These are phyloP conservation scores for Tulasnella sp. DNA, from an alignment of 768 basidiomycete genomes.

Conservation along the genomic window DNA sequence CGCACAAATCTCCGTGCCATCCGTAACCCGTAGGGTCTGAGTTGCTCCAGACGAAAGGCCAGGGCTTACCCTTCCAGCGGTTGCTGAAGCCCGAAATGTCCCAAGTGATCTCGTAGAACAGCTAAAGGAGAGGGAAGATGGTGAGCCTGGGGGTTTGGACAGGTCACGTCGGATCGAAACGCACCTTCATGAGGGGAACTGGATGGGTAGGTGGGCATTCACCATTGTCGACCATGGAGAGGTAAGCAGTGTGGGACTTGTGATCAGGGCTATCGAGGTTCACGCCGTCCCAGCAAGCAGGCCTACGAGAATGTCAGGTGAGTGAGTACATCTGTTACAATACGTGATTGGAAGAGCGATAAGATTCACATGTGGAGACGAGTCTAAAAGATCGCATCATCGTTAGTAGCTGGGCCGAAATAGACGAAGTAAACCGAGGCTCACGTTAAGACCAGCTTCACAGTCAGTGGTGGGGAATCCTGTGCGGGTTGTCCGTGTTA, in stretches of 20 bases:
- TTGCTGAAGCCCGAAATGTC: constrained; percentile 31
- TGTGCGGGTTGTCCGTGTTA: constrained; percentile 44
- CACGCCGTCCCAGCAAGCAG: constrained; percentile 35
- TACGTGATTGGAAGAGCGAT: neutral
- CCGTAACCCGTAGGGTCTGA: constrained; percentile 35
- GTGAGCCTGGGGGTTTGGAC: neutral
- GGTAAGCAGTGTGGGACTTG: constrained; percentile 33
- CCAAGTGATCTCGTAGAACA: constrained; percentile 37
- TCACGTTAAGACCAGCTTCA: constrained; percentile 49
- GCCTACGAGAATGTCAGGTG: constrained; percentile 6
- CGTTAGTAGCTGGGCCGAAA: neutral
- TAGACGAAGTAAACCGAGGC: constrained; percentile 32
- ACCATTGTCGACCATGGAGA: constrained; percentile 33
- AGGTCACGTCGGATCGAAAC: neutral
- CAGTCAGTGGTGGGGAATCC: constrained; percentile 53
- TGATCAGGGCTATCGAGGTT: constrained; percentile 53
- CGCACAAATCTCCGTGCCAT: constrained; percentile 37
- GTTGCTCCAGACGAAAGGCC: constrained; percentile 37
- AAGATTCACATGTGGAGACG: neutral
- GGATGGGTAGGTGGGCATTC: constrained; percentile 33
- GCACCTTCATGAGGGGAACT: constrained; percentile 31
- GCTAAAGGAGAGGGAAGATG: neutral
- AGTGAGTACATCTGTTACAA: neutral
- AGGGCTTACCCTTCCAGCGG: constrained; percentile 30
- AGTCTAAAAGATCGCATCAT: neutral